Conservation (phyloP, 2,329 filamentous ascomycete species). For the Ambrosiella cleistominuta region DNA sequence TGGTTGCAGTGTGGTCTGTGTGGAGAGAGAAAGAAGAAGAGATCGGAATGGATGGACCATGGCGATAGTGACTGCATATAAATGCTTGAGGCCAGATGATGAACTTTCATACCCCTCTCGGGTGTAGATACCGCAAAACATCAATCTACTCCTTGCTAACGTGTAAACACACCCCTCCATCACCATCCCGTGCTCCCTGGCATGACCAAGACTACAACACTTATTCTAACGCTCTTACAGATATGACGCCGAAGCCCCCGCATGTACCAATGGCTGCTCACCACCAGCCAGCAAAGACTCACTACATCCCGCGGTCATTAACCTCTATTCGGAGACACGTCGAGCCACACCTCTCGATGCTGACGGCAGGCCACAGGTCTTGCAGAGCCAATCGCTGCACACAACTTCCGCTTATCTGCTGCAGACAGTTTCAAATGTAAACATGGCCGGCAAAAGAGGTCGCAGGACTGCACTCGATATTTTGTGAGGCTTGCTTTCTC, state of each 20-base stretch:
- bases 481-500: slow-evolving; percentile 10
- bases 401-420: neutral
- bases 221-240: too few relatives aligned
- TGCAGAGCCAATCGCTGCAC: neutral
- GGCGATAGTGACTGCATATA: slow-evolving; percentile 1
- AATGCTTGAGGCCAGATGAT: neutral
- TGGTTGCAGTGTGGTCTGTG: slow-evolving; percentile 3
- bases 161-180: neutral
- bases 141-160: neutral
- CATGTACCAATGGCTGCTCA: too few relatives aligned
- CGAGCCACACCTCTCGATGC: neutral
- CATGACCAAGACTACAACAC: neutral
- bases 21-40: slow-evolving; percentile 2
- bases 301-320: too few relatives aligned
- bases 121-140: neutral
- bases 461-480: slow-evolving; percentile 5
- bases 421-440: slow-evolving; percentile 1
- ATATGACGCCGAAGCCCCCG: neutral
- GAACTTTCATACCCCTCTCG: neutral
- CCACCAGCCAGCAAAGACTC: too few relatives aligned
- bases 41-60: neutral
- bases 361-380: neutral
- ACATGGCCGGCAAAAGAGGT: slow-evolving; percentile 2
- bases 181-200: slow-evolving; percentile 3
- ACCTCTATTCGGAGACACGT: neutral